A percentile compares a stretch with the other conserved stretches of the same genome.
Conservation (phyloP, 176 grass and related monocot species). For the Bothriochloa decipiens region DNA sequence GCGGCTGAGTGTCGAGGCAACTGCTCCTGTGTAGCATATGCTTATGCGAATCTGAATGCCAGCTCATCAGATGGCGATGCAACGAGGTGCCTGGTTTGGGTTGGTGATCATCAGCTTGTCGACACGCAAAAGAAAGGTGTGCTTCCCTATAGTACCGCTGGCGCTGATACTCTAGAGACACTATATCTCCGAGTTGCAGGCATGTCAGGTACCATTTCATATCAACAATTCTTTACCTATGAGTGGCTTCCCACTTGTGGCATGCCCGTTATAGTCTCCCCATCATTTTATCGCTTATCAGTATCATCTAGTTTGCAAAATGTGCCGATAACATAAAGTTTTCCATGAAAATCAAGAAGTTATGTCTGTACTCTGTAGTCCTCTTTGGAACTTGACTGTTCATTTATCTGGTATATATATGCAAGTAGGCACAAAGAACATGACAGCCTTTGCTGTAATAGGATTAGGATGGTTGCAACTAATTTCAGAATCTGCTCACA, state of each 20-base stretch:
- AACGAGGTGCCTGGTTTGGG: slow-evolving; percentile 46
- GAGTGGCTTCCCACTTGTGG: not conserved
- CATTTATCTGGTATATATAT: not conserved
- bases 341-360: not conserved
- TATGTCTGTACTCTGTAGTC: not conserved
- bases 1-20: slow-evolving; percentile 40
- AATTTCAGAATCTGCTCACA: not conserved
- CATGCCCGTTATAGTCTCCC: not conserved
- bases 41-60: slow-evolving; percentile 25
- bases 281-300: not conserved
- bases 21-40: slow-evolving; percentile 62
- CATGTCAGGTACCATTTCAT: not conserved
- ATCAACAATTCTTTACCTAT: not conserved
- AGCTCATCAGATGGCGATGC: not conserved
- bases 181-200: slow-evolving; percentile 44
- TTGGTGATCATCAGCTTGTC: slow-evolving; percentile 26
- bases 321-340: not conserved
- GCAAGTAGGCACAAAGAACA: not conserved
- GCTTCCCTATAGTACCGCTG: not conserved
- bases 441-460: not conserved
- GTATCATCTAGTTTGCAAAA: not conserved
- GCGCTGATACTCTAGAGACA: slow-evolving; percentile 16
- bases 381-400: not conserved
- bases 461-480: not conserved
- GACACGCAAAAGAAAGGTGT: slow-evolving; percentile 20